Base-by-base conservation (phyloP, 768 basidiomycete species). In the Lactarius indigo region DNA sequence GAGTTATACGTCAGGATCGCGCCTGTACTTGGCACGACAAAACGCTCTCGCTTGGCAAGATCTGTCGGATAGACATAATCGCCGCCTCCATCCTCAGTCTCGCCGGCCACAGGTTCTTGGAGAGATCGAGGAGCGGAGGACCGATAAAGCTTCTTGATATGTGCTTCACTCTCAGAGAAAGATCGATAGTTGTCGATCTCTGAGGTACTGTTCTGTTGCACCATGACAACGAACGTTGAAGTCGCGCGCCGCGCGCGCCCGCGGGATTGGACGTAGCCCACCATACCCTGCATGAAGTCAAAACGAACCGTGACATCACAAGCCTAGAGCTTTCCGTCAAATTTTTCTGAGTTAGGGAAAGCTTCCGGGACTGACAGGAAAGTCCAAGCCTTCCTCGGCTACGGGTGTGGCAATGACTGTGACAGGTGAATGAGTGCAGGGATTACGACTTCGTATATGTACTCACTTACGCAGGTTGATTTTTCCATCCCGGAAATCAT, bases 301-400 rank as follows among this genome's bases (percentile, higher is more conserved):
- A 94, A 95, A 6, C 94, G 90, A 70, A 96, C 82, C 55, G 94
- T 91, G 9, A 95, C 80, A 72, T 93, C 90, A 75, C 93, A 95
- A 13, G 88, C 88, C 90, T 92, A 39, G 5, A 23, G 10, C 54
- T 62, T 69, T 52, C 61, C 39, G 35, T 67, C 35, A 67, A 70
- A 31, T 66, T 56, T 20, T 55, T 58, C 37, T 35, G 20, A 39
- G 62, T 50, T 33, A 56, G 18, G 42, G 33, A 52, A 39, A 33
- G 20, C 13, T 47, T 23, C 59, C 52, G 20, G 44, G 28, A 76
- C 84, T 63, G 72, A 90, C 89, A 28, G 89, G 90, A 78, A 96
- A 93, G 74, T 96, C 94, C 20, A 96, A 82, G 0, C 94, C 94
- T 78, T 96, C 94, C 76, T 96, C 94, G 0, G 92, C 94, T 17